Evolutionary conservation across 352 stramenopile genomes (phyloP).

Genomic region (Pythium guiyangense): DNA sequence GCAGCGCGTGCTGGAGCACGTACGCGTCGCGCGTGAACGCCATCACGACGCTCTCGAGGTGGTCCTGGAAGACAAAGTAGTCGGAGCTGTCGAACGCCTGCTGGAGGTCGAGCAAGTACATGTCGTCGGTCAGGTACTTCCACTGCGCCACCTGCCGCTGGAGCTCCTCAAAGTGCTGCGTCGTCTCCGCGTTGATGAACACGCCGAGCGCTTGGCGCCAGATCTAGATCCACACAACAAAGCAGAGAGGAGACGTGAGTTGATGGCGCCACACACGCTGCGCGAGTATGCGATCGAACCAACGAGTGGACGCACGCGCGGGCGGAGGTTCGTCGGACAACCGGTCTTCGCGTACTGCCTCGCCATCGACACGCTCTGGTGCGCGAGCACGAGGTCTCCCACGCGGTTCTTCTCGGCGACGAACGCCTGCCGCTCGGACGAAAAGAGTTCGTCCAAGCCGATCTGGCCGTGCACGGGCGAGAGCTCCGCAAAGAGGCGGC

Average conservation of each 20-base stretch:
- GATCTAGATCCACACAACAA: conserved; percentile 16
- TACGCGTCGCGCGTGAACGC: conserved; percentile 63
- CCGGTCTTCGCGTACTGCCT: conserved; percentile 76
- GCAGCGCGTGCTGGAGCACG: conserved; percentile 32
- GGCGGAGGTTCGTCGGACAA: conserved; percentile 49
- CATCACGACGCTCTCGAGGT: conserved; percentile 64
- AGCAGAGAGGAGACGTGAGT: background rate
- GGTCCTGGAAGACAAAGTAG: conserved; percentile 82
- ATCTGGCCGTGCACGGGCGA: conserved; percentile 46
- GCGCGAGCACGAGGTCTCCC: conserved; percentile 52
- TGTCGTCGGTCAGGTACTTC: conserved; percentile 65
- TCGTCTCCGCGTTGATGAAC: conserved; percentile 23
- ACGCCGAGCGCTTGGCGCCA: conserved; percentile 56
- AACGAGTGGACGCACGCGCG: conserved; percentile 24
- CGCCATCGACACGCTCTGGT: conserved; percentile 67
- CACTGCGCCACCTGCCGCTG: conserved; percentile 25
- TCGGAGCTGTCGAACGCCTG: conserved; percentile 69
- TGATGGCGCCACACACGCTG: background rate
- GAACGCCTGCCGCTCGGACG: conserved; percentile 44
- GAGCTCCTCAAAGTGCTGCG: conserved; percentile 47
- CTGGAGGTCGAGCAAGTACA: conserved; percentile 81
- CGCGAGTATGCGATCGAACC: background rate
- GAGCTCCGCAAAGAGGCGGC: conserved; percentile 46
- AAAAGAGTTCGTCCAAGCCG: conserved; percentile 62
- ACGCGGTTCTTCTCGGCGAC: conserved; percentile 60